Percentiles rank a stretch among this genome's conserved stretches.
Conservation (phyloP, 2,329 filamentous ascomycete species). For the Aspergillus sp. region DNA sequence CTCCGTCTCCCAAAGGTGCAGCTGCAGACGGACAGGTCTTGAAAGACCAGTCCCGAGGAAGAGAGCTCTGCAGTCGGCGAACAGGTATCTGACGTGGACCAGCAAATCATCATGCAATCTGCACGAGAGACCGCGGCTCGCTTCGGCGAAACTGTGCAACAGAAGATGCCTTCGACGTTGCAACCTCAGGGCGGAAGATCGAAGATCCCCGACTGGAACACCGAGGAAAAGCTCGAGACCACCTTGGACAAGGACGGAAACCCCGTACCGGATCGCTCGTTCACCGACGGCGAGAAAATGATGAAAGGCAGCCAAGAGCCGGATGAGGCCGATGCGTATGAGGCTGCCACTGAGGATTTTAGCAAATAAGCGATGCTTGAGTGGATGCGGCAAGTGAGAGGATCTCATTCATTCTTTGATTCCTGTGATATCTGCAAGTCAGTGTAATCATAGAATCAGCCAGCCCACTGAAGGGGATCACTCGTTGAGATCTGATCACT, state of each 20-base stretch:
- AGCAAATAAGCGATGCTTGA: background rate
- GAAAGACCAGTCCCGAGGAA: no score
- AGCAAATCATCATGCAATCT: background rate
- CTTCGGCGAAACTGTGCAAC: background rate
- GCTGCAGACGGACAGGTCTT: background rate
- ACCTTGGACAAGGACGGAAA: constrained; percentile 33
- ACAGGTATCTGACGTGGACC: background rate
- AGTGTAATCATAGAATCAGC: no score
- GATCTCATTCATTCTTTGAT: background rate
- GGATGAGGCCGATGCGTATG: constrained; percentile 29
- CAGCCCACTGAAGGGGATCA: no score
- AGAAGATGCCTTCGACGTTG: background rate
- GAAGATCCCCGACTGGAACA: constrained; percentile 21
- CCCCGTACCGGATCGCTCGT: constrained; percentile 28
- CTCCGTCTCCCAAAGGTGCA: background rate
- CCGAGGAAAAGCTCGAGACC: constrained; percentile 29
- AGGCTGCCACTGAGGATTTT: constrained; percentile 30
- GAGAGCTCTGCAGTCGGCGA: background rate
- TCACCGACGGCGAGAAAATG: constrained; percentile 22
- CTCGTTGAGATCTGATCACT: background rate
- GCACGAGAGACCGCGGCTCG: background rate
- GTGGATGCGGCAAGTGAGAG: no score
- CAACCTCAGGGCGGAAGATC: background rate
- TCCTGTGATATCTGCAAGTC: background rate
- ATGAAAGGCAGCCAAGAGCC: constrained; percentile 12